These are phyloP conservation scores for Phascolomyces articulosus DNA, from an alignment of 371 early-diverging fungal genomes.

Conservation along the genomic window DNA sequence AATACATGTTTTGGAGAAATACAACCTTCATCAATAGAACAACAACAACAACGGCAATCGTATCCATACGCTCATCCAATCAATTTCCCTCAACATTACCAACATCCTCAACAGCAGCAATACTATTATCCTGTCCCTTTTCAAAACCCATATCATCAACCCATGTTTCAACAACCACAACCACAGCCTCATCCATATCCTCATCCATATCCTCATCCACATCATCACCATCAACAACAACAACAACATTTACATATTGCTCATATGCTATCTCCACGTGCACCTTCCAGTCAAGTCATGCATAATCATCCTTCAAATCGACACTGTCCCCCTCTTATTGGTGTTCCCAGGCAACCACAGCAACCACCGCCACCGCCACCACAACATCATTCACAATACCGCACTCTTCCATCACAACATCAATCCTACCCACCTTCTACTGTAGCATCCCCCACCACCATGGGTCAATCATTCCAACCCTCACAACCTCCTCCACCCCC, in stretches of 20 bases:
- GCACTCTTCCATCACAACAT: too few species aligned
- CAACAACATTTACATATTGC: slow-evolving; percentile 15
- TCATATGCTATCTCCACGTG: slow-evolving; percentile 23
- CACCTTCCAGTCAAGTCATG: slow-evolving; percentile 4
- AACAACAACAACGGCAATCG: slow-evolving; percentile 4
- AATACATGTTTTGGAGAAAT: not conserved
- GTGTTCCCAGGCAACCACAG: not conserved
- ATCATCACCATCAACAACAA: slow-evolving; percentile 8
- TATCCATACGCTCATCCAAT: not conserved
- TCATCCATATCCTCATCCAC: slow-evolving; percentile 4
- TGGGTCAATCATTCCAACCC: too few species aligned
- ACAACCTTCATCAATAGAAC: not conserved
- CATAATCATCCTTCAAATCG: not conserved
- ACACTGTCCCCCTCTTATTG: not conserved
- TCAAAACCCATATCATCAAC: slow-evolving; percentile 16
- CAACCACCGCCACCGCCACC: not conserved
- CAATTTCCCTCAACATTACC: not conserved
- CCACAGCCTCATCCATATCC: slow-evolving; percentile 4
- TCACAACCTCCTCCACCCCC: too few species aligned
- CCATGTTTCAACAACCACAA: not conserved
- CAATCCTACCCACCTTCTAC: too few species aligned
- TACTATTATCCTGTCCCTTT: slow-evolving; percentile 2
- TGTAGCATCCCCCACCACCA: too few species aligned
- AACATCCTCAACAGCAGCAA: not conserved
- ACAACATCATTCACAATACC: not conserved